Evolutionary conservation across 371 early-diverging fungal species (phyloP).

Genomic region (Circinella minor): DNA sequence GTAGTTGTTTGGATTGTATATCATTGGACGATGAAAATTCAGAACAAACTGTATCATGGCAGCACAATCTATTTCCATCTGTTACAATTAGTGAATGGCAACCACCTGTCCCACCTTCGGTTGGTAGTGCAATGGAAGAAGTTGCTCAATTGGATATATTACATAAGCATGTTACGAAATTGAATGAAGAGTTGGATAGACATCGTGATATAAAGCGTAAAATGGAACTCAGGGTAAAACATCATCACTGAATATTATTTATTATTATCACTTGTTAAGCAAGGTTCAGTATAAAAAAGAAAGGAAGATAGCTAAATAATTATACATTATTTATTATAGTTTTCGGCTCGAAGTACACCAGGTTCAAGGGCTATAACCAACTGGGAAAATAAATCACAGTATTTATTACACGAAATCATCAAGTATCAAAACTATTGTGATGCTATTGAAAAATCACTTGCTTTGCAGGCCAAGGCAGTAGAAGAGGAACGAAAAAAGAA

Average conservation of each 20-base stretch:
- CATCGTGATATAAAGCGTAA: conserved; percentile 50
- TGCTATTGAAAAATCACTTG: conserved; percentile 70
- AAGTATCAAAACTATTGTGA: conserved; percentile 88
- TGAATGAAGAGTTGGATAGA: conserved; percentile 39
- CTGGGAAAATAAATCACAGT: conserved; percentile 85
- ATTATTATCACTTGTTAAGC: too few relatives aligned
- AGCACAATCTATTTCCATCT: not conserved
- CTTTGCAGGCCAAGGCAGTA: conserved; percentile 40
- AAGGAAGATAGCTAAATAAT: not conserved
- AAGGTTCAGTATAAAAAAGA: too few relatives aligned
- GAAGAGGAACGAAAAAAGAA: conserved; percentile 13
- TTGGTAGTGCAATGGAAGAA: conserved; percentile 38
- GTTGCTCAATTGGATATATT: conserved; percentile 37
- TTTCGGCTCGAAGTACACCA: conserved; percentile 50
- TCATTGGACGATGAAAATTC: conserved; percentile 10
- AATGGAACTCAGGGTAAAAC: conserved; percentile 36
- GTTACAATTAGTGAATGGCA: conserved; percentile 37
- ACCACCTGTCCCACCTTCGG: conserved; percentile 41
- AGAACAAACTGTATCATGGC: not conserved
- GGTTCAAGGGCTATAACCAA: conserved; percentile 75
- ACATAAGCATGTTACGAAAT: conserved; percentile 32
- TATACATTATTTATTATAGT: conserved; percentile 29
- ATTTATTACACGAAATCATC: conserved; percentile 83
- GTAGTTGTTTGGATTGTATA: conserved; percentile 57
- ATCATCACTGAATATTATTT: too few relatives aligned